Base-by-base conservation (phyloP, 2,329 filamentous ascomycete species). In the Colletotrichum somersetense region DNA sequence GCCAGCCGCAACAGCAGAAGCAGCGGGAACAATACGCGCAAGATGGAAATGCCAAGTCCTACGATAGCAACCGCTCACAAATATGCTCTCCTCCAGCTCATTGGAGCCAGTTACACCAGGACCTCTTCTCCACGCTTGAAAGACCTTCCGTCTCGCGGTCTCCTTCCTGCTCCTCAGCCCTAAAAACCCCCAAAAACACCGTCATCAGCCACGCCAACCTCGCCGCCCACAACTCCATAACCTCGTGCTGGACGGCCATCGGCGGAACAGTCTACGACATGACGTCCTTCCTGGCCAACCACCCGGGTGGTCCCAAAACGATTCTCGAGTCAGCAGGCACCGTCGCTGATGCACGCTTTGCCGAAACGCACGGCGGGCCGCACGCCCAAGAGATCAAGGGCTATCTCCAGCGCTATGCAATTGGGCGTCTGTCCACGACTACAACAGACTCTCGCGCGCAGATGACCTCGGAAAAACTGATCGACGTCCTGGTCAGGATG, bases 201-300 rank as follows among this genome's bases (percentile, higher is more conserved):
- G 35, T 64, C 14, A 64, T 72, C 30, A 69, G 38, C 20, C 59
- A 16, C 8, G 68, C 59, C n/a, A 12, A 26, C 1, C 69, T 72
- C 14, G 69, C 69, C 59, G 53, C 66, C 35, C 69, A 72, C 53
- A 72, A 72, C 30, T 72, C 69, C 23, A 46, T 69, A 6, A 26
- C 18, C 23, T 72, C 69, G n/a, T 69, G 69, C 38, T 99, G 96
- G 96, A 97, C 93, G 69, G 93, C 91, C 1, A 91, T 97, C 73
- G 92, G 93, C 73, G 95, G 96, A 1, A 93, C 93, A 77, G 96
- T 98, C 35, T 99, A 98, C 83, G 98, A 98, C 78, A 91, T 99
- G 71, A 92, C 92, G 0, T 93, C 95, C 0, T 99, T 98, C 79
- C 80, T 95, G 44, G 91, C 92, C 1, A 98, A 94, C 79, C 96